phyloP scores from a whole-genome alignment of 768 basidiomycete species.

The Mycena epipterygia region DNA sequence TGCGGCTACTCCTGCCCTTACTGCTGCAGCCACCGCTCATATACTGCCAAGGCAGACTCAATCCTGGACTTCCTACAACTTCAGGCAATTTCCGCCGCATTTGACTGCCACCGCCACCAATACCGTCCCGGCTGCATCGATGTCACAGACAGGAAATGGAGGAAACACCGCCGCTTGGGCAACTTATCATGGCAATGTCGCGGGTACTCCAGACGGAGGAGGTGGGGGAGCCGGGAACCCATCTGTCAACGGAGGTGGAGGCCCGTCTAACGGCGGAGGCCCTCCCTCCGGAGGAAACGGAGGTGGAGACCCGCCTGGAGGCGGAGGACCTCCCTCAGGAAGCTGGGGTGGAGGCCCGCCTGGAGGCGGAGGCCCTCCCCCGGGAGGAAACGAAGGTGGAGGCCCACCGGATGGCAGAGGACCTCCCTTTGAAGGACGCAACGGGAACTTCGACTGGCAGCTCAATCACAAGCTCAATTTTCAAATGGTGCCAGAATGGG shows the following conservation, averaged over 20 bases:
- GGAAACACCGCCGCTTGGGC: background rate
- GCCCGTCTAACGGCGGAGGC: background rate
- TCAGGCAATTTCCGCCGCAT: background rate
- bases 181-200: too few relatives aligned
- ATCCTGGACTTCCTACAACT: conserved; percentile 9
- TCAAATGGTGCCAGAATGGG: background rate
- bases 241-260: background rate
- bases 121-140: too few relatives aligned
- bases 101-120: too few relatives aligned
- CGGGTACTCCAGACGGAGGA: background rate
- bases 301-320: background rate
- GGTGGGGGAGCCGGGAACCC: background rate
- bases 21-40: too few relatives aligned
- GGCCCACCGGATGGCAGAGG: background rate
- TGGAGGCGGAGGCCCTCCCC: background rate
- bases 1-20: too few relatives aligned
- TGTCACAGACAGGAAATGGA: too few relatives aligned
- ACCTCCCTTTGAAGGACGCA: too few relatives aligned
- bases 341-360: background rate
- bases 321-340: conserved; percentile 13
- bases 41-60: background rate
- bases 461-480: conserved; percentile 2
- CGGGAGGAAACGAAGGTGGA: background rate
- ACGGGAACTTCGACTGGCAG: background rate
- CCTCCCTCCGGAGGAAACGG: background rate